These are phyloP conservation scores for Abrus pulchellus DNA, from an alignment of 306 rosid species.

Conservation along the genomic window DNA sequence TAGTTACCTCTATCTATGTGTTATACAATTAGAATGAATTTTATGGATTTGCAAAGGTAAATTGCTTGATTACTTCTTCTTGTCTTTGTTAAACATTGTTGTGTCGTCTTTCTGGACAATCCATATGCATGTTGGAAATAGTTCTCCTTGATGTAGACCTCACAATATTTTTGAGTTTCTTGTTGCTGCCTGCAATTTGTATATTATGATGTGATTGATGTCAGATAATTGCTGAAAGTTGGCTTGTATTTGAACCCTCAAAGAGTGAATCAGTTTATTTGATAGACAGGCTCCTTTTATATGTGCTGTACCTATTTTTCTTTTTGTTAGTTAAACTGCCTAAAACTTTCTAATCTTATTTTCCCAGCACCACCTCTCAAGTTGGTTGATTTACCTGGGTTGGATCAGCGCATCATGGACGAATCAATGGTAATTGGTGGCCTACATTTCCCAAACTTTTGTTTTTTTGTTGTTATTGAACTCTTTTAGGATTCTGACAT, in stretches of 20 bases:
- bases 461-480: conserved; percentile 19
- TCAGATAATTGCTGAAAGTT: not conserved
- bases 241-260: conserved; percentile 24
- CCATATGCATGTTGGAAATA: conserved; percentile 3
- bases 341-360: conserved; percentile 40
- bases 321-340: conserved; percentile 1
- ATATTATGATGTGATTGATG: not conserved
- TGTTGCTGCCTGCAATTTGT: conserved; percentile 4
- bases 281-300: conserved; percentile 13
- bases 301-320: conserved; percentile 12
- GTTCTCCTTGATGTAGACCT: conserved; percentile 7
- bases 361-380: conserved; percentile 93
- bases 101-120: not conserved
- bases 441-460: conserved; percentile 35
- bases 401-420: conserved; percentile 92
- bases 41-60: conserved; percentile 10
- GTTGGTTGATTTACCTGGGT: conserved; percentile 95
- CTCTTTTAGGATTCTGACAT: conserved; percentile 41
- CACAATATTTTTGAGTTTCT: not conserved
- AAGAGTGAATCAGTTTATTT: conserved; percentile 37
- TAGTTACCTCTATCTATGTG: conserved; percentile 33
- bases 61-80: not conserved
- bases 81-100: not conserved
- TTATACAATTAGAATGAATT: conserved; percentile 12
- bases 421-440: conserved; percentile 78